Conservation (phyloP, 2,329 filamentous ascomycete genomes). For the Fusarium abutilonis region DNA sequence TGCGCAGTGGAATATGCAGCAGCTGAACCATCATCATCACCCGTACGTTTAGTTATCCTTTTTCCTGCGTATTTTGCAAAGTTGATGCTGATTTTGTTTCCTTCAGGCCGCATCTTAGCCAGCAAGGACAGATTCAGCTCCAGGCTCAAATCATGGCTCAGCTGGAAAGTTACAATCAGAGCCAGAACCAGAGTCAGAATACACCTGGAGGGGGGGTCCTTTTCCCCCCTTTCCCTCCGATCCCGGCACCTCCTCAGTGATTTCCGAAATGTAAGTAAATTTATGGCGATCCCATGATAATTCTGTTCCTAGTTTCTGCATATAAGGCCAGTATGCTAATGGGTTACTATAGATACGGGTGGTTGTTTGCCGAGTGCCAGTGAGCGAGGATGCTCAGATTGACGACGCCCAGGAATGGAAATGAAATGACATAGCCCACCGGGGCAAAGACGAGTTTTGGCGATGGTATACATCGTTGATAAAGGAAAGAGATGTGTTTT, state of each 20-base stretch:
- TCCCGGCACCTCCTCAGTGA: neutral
- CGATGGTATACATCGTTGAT: neutral
- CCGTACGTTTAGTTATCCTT: neutral
- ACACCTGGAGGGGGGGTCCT: neutral
- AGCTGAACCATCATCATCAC: neutral
- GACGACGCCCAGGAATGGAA: neutral
- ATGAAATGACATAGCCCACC: neutral
- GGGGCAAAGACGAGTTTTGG: neutral
- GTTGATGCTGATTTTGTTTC: neutral
- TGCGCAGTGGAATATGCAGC: conserved; percentile 4
- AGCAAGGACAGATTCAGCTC: neutral
- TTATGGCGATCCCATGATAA: no score
- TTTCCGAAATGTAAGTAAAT: neutral
- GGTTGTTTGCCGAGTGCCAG: no score
- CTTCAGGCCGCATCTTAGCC: neutral
- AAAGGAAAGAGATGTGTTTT: neutral
- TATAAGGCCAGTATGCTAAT: no score
- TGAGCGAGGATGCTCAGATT: neutral
- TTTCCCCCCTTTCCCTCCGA: no score
- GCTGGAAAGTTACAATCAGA: neutral
- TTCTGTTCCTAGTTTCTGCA: no score
- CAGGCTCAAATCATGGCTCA: neutral
- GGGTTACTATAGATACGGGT: no score
- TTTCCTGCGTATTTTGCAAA: neutral
- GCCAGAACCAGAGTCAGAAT: neutral